Evolutionary conservation across 345 rosid genomes (phyloP).

Genomic region (Eucalyptus sideroxylon): DNA sequence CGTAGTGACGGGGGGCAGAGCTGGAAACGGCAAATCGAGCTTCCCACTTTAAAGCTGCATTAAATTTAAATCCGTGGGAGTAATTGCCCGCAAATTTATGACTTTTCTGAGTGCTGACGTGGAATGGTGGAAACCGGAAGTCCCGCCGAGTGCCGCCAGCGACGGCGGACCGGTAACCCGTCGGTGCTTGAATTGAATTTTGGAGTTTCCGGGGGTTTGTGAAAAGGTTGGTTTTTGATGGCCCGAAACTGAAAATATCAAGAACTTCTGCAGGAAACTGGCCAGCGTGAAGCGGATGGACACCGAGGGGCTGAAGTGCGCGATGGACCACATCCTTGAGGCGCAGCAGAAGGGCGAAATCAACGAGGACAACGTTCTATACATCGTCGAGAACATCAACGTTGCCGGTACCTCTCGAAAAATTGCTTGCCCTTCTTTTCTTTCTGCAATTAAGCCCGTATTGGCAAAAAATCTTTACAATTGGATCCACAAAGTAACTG

Average conservation of each 20-base stretch:
- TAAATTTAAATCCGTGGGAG: background rate
- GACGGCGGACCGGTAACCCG: background rate
- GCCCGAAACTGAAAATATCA: background rate
- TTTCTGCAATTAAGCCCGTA: background rate
- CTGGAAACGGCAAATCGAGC: background rate
- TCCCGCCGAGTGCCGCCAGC: background rate
- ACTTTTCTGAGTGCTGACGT: background rate
- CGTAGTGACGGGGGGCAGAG: background rate
- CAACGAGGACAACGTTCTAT: conserved; percentile 90
- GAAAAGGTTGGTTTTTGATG: background rate
- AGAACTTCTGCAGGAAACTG: conserved; percentile 38
- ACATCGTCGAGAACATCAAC: conserved; percentile 97
- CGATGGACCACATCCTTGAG: conserved; percentile 89
- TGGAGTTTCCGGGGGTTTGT: background rate
- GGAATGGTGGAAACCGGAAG: background rate
- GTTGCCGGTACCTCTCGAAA: conserved; percentile 55
- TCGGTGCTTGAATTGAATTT: background rate
- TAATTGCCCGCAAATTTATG: background rate
- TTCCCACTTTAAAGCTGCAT: background rate
- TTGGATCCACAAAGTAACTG: background rate
- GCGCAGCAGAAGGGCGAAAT: conserved; percentile 91
- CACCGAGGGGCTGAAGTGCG: conserved; percentile 70
- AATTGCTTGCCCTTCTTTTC: background rate
- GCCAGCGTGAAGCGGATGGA: conserved; percentile 46
- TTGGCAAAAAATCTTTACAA: background rate